phyloP scores from a whole-genome alignment of 306 rosid genomes.

The Cucumis melo region DNA sequence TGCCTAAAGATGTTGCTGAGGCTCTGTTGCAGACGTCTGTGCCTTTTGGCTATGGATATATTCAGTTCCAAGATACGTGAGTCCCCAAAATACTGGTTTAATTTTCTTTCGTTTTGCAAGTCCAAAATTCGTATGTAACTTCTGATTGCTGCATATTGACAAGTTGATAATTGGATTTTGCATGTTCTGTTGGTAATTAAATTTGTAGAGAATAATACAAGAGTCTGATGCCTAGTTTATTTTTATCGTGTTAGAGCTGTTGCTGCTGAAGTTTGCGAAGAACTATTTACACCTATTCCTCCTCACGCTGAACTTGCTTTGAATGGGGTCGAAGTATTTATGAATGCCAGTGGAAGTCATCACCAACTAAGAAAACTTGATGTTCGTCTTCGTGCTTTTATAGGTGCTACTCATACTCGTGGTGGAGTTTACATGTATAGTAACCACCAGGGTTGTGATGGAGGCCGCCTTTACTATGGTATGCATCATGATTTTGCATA shows the following conservation, averaged over 20 bases:
- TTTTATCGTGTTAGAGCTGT: conserved; percentile 15
- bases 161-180: not conserved
- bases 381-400: conserved; percentile 78
- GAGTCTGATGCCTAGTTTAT: not conserved
- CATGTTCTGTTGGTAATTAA: not conserved
- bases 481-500: not conserved
- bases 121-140: not conserved
- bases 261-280: conserved; percentile 95
- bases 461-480: conserved; percentile 96
- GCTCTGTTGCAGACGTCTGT: conserved; percentile 49
- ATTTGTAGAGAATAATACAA: not conserved
- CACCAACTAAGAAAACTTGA: conserved; percentile 97
- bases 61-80: conserved; percentile 85
- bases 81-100: conserved; percentile 18
- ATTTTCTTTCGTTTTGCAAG: not conserved
- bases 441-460: conserved; percentile 95
- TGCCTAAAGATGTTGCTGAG: conserved; percentile 55
- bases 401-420: conserved; percentile 73
- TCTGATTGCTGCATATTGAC: not conserved
- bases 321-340: conserved; percentile 93
- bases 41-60: conserved; percentile 87
- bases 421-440: conserved; percentile 97
- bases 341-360: conserved; percentile 99
- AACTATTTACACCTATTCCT: conserved; percentile 62
- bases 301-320: conserved; percentile 87